These are phyloP conservation scores for Salix caprea DNA, from an alignment of 345 rosid genomes.

Conservation along the genomic window DNA sequence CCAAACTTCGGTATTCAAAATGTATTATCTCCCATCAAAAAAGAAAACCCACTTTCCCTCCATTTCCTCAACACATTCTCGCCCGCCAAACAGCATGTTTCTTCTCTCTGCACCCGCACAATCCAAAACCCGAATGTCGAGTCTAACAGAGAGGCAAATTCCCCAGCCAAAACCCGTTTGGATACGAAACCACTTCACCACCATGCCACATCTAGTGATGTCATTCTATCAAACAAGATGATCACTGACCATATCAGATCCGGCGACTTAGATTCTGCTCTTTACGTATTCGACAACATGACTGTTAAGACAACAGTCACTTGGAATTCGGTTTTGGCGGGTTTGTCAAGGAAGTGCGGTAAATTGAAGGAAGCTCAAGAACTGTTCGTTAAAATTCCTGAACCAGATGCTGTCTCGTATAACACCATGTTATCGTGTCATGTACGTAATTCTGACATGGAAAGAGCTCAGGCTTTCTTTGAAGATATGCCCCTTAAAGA, in stretches of 20 bases:
- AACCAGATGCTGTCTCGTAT: constrained; percentile 55
- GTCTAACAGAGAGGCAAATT: constrained; percentile 9
- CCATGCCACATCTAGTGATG: constrained; percentile 14
- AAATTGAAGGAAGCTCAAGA: constrained; percentile 42
- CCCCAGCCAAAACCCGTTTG: constrained; percentile 17
- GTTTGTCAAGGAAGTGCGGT: constrained; percentile 37
- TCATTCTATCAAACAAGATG: constrained; percentile 47
- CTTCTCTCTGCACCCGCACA: constrained; percentile 16
- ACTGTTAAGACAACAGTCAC: constrained; percentile 48
- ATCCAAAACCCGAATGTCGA: constrained; percentile 21
- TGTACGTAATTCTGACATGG: constrained; percentile 35
- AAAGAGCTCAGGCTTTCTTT: constrained; percentile 47
- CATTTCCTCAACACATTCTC: not conserved
- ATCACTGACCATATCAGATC: constrained; percentile 47
- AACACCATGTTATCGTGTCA: constrained; percentile 65
- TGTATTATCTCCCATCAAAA: not conserved
- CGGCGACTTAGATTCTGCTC: constrained; percentile 63
- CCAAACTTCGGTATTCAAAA: not conserved
- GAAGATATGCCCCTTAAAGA: constrained; percentile 49
- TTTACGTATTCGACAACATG: constrained; percentile 51
- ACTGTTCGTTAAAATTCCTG: constrained; percentile 63
- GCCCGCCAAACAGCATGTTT: constrained; percentile 13
- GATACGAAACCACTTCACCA: not conserved
- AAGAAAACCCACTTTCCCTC: not conserved
- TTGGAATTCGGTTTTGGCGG: constrained; percentile 71